Evolutionary conservation across 345 rosid species (phyloP), one percentile per base, ranked within the genome.

Genomic region (Acer negundo): DNA sequence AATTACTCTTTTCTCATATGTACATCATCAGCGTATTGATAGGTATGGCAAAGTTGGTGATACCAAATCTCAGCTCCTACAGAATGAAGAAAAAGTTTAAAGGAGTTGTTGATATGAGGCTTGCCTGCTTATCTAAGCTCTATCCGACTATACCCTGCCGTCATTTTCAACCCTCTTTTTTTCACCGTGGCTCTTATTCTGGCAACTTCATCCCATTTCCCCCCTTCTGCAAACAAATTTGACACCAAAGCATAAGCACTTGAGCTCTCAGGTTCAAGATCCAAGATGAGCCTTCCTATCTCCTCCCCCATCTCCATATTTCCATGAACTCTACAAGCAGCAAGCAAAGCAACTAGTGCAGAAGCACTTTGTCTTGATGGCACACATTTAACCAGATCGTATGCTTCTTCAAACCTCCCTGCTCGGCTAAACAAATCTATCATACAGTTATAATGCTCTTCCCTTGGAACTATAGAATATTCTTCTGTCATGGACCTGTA

Each of bases 351-450:
- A 72, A 72, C 63, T 61, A 80, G 17, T 46, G 84, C 84, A 49
- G 65, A 66, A 19, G 78, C 76, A 72, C 75, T 78, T 75, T 72
- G 69, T 70, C 58, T 62, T 44, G 69, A 73, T 8, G 84, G 79
- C 31, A 76, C 56, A 7, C 75, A 74, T 66, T 49, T 66, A 15
- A 77, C 74, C 46, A 83, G 20, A 20, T 70, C 65, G 40, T 72
- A 80, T 49, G 86, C 83, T 80, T 77, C 83, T 75, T 83, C 81
- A 58, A 83, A 72, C 70, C 58, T 62, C 38, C 86, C 86, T 26
- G 84, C 84, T 80, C 86, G 70, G 78, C 86, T 70, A 63, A 83
- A 80, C 68, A 83, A 51, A 83, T 83, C 86, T 6, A 83, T 75
- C 19, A 83, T 61, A 69, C 84, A 83, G 9, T 67, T 55, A 35